phyloP scores from a whole-genome alignment of 2,329 filamentous ascomycete species.

The Acrodontium crateriforme region DNA sequence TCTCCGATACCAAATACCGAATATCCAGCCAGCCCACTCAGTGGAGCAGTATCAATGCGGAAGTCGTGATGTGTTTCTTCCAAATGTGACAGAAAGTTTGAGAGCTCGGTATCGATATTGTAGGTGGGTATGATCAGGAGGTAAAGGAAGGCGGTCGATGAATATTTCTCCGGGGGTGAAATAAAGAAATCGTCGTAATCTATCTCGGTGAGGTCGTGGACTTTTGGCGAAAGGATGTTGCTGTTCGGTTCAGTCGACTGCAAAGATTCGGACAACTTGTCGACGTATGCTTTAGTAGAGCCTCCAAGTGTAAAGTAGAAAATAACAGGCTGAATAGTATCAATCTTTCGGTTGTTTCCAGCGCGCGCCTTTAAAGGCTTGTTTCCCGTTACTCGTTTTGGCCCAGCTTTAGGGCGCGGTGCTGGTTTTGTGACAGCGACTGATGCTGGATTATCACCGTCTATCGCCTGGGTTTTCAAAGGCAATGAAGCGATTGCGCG shows the following conservation, averaged over 20 bases:
- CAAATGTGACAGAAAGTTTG: constrained; percentile 74
- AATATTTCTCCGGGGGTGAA: constrained; percentile 53
- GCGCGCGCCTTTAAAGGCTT: constrained; percentile 9
- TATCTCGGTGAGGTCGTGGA: constrained; percentile 68
- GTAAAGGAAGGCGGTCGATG: constrained; percentile 54
- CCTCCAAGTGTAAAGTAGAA: constrained; percentile 87
- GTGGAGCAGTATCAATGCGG: constrained; percentile 76
- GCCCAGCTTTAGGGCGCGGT: constrained; percentile 8
- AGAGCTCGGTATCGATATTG: constrained; percentile 86
- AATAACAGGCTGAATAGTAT: constrained; percentile 51
- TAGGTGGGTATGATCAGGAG: constrained; percentile 78
- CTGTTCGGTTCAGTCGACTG: too few species aligned
- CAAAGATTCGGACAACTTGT: constrained; percentile 39
- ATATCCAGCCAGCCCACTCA: constrained; percentile 67
- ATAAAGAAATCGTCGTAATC: constrained; percentile 93
- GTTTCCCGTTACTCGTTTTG: constrained; percentile 18
- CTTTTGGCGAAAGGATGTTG: constrained; percentile 37
- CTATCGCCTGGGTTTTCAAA: constrained; percentile 1
- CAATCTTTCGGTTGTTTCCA: constrained; percentile 6
- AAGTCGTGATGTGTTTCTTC: constrained; percentile 94
- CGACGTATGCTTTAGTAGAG: constrained; percentile 62
- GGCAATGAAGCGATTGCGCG: neutral
- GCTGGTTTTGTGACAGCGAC: constrained; percentile 1
- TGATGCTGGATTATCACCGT: constrained; percentile 4
- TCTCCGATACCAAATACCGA: constrained; percentile 92